Evolutionary conservation across 169 alveolate species (phyloP), one percentile per base, ranked within the genome.

Genomic region (Plasmodium knowlesi): DNA sequence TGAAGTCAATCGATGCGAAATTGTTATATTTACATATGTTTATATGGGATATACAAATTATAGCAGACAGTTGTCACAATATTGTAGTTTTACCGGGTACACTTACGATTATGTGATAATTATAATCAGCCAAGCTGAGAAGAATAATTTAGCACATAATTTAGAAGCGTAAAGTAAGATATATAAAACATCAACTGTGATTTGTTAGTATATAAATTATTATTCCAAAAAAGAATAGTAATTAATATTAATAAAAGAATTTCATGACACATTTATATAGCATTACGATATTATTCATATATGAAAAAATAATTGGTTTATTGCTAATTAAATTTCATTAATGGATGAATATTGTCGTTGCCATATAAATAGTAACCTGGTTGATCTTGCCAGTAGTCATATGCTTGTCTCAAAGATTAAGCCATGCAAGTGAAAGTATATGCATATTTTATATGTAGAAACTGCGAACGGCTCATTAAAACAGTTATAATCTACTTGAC

Each of bases 351-450:
- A 34, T 39, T 5, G 5, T 57, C 10, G 1, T 22, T 57, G 30
- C 30, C 2, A 83, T 50, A 71, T 83, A 70, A 53, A 94, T 97
- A 96, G 97, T 95, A 97, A 97, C 98, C 99, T 98, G 99, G 99
- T 98, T 98, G 99, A 98, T 98, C 99, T 99, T 98, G 99, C 99
- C 99, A 98, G 99, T 97, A 98, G 98, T 98, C 98, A 97, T 97
- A 97, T 97, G 98, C 99, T 98, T 98, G 99, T 98, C 99, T 98
- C 98, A 97, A 97, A 96, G 98, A 96, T 95, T 97, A 97, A 97
- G 98, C 98, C 99, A 97, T 97, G 99, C 99, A 98, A 97, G 99
- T 98, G 99, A 97, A 97, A 93, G 97, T 92, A 94, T 83, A 95
- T 85, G 92, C 95, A 78, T 88, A 79, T 74, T 73, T 92, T 70